Percentiles rank a stretch among this genome's conserved stretches.
Evolutionary conservation across 1,139 yeast species (phyloP).

Genomic region (Magnusiomyces starmeri): DNA sequence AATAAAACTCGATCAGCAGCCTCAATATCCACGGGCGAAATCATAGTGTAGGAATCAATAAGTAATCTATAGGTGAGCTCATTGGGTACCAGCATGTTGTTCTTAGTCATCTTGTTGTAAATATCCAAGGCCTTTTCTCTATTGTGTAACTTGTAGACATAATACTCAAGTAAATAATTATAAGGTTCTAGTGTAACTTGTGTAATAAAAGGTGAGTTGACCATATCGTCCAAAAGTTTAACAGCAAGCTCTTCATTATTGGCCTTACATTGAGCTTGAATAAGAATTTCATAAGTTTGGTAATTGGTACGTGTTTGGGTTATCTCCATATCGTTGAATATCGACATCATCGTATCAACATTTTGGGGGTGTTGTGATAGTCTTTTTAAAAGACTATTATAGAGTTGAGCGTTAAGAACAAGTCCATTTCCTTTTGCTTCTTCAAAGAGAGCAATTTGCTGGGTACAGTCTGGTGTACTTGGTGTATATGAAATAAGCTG

Average conservation of each 20-base stretch:
- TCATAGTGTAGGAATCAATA: slow-evolving; percentile 35
- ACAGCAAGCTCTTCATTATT: slow-evolving; percentile 34
- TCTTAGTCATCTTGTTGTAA: slow-evolving; percentile 20
- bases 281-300: slow-evolving; percentile 38
- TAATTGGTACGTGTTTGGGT: slow-evolving; percentile 27
- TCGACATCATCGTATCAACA: slow-evolving; percentile 29
- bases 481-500: slow-evolving; percentile 27
- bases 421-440: slow-evolving; percentile 34
- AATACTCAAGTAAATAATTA: slow-evolving; percentile 37
- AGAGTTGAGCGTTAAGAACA: slow-evolving; percentile 32
- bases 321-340: slow-evolving; percentile 33
- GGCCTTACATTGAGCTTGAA: slow-evolving; percentile 36
- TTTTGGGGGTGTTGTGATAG: slow-evolving; percentile 34
- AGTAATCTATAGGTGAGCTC: slow-evolving; percentile 37
- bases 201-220: slow-evolving; percentile 27
- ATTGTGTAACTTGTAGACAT: slow-evolving; percentile 32
- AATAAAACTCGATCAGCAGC: slow-evolving; percentile 35
- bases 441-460: slow-evolving; percentile 24
- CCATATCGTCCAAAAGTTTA: slow-evolving; percentile 34
- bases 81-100: slow-evolving; percentile 29
- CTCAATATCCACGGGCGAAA: slow-evolving; percentile 31
- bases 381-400: slow-evolving; percentile 35
- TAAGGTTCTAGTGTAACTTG: slow-evolving; percentile 35
- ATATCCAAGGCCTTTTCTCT: slow-evolving; percentile 32
- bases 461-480: not conserved